Base-by-base conservation (phyloP, 108 stramenopile species). In the Aurantiochytrium sp. region DNA sequence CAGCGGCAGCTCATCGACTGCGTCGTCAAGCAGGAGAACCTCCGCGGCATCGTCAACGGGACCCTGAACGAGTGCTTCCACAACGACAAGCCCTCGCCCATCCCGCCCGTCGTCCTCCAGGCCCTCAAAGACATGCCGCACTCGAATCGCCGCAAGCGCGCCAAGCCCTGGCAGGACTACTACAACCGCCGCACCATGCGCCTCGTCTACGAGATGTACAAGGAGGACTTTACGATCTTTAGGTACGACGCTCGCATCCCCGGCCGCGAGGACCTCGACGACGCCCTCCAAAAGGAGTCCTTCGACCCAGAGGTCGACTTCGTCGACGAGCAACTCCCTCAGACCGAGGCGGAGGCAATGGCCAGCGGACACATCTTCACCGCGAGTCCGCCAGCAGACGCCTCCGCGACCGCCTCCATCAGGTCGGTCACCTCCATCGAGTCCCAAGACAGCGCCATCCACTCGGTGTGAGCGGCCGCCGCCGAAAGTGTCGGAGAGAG, bases 21-120 rank as follows among this genome's bases (percentile, higher is more conserved):
- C 2, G 89, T 94, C 0, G 91, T 94, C 1, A 94, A 93, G 53
- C 94, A 94, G 69, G 94, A 94, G 55, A 92, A 93, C 59, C 54
- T 94, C 50, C 39, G 73, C 39, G 73, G 45, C 10, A 81, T 81
- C 30, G 30, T 48, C 39, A 81, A 41, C 39, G 73, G 73, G 19
- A 27, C 3, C 21, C 39, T 81, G 21, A 81, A 81, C 73, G 73
- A 81, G 24, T 81, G 73, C 45, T 81, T 81, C 32, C 42, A 30
- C 39, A 81, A 48, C 17, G 39, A 41, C 1, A 17, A 48, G 73
- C 6, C 30, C 45, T 12, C 73, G 42, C 39, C 39, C 10, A 48
- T 81, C 39, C 73, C 73, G 0, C 73, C 73, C 19, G 8, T 22
- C 0, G 45, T 81, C 17, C 73, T 81, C 45, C 39, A 81, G 73